Evolutionary conservation across 1,139 yeast species (phyloP).

Genomic region (Lodderomyces elongisporus): DNA sequence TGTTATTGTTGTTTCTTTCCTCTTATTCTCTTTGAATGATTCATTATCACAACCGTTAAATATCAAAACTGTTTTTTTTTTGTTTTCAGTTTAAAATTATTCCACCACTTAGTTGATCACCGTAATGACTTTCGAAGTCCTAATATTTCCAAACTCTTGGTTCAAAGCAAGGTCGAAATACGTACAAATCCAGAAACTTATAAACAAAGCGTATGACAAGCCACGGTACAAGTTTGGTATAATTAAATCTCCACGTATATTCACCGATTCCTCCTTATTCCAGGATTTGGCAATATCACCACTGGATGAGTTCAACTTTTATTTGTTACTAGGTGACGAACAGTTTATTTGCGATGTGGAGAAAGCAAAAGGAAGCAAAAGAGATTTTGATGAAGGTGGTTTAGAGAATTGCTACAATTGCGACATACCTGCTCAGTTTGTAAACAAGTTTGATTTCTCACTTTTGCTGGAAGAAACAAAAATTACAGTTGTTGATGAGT

Average conservation of each 20-base stretch:
- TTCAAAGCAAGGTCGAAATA: slow-evolving; percentile 14
- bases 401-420: slow-evolving; percentile 20
- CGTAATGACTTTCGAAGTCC: slow-evolving; percentile 21
- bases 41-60: no score
- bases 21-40: no score
- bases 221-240: slow-evolving; percentile 39
- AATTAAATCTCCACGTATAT: slow-evolving; percentile 41
- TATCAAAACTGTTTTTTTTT: no score
- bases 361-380: slow-evolving; percentile 6
- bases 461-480: slow-evolving; percentile 13
- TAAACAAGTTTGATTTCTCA: slow-evolving; percentile 14
- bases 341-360: slow-evolving; percentile 15
- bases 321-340: slow-evolving; percentile 27
- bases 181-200: slow-evolving; percentile 17
- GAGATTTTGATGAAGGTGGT: slow-evolving; percentile 20
- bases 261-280: slow-evolving; percentile 21
- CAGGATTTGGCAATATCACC: slow-evolving; percentile 21
- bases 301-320: slow-evolving; percentile 17
- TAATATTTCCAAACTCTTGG: slow-evolving; percentile 24
- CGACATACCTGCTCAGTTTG: slow-evolving; percentile 24
- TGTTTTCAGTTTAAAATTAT: no score
- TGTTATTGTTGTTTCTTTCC: no score
- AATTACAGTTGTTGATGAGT: slow-evolving; percentile 16
- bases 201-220: slow-evolving; percentile 48
- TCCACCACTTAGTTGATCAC: no score